These are phyloP conservation scores for Tetrapisispora fleetii DNA, from an alignment of 805 yeast genomes.

Conservation along the genomic window DNA sequence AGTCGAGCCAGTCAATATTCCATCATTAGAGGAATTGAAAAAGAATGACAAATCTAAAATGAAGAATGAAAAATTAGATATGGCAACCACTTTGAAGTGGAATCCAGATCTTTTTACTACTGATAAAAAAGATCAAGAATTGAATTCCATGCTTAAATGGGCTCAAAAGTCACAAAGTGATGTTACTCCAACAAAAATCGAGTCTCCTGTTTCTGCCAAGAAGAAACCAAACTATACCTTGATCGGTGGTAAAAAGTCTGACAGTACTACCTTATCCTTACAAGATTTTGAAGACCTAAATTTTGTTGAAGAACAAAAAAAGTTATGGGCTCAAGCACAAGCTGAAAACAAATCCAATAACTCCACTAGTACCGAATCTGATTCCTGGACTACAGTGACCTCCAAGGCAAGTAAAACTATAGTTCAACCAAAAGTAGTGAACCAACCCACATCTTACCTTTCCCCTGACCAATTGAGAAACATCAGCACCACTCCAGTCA, in stretches of 20 bases:
- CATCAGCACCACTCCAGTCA: constrained; percentile 12
- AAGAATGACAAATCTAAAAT: constrained; percentile 13
- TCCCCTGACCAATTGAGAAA: constrained; percentile 30
- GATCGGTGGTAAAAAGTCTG: background rate
- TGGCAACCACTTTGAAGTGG: constrained; percentile 14
- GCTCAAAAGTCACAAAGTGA: constrained; percentile 15
- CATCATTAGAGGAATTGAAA: constrained; percentile 11
- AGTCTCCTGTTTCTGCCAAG: constrained; percentile 8
- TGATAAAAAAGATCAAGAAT: constrained; percentile 13
- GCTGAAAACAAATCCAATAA: constrained; percentile 35
- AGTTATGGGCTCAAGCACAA: constrained; percentile 45
- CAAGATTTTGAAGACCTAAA: constrained; percentile 18
- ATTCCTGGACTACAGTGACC: constrained; percentile 27
- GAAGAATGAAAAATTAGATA: constrained; percentile 5
- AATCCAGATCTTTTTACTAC: constrained; percentile 15
- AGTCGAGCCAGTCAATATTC: constrained; percentile 11
- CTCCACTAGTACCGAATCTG: background rate
- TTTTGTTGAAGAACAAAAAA: constrained; percentile 26
- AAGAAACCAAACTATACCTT: background rate
- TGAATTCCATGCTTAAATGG: constrained; percentile 24
- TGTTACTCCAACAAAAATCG: constrained; percentile 11
- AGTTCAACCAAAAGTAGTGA: constrained; percentile 10
- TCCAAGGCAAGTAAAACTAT: constrained; percentile 12
- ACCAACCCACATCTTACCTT: constrained; percentile 13
- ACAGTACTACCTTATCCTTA: background rate